Base-by-base conservation (phyloP, 2,329 filamentous ascomycete species). In the Penicillium sp. region DNA sequence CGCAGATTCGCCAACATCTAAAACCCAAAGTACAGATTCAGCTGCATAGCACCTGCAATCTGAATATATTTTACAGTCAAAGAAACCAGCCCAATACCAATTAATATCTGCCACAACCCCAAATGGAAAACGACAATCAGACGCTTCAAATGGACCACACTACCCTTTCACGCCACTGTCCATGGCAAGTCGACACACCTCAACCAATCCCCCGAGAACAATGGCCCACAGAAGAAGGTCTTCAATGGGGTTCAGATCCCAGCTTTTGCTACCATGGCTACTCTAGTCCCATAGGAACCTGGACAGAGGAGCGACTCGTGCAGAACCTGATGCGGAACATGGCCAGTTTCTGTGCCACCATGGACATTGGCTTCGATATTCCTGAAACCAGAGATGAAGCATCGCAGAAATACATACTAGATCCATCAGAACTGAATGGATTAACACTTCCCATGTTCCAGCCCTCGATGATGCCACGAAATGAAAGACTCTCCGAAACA, bases 241-340 rank as follows among this genome's bases (percentile, higher is more conserved):
- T 66, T 8, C 61, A 66, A 41, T 67, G 63, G 64, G 64, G 64
- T 15, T 65, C 64, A 1, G 64, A 67, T 43, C 64, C 64, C 6
- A 67, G 58, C 25, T 67, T 67, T 43, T 61, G 63, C 19, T 67
- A 60, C 31, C 64, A 67, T 37, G 63, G 64, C n/a, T 67, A 63
- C 25, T 65, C 64, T 2, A 53, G 52, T 8, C 64, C 64, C 2
- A 59, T 64, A 12, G 64, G 64, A 4, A 64, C 57, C 2, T 67
- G 64, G 64, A 67, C 64, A 25, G 64, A 67, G 50, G 61, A 67
- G 21, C 58, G 63, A 0, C 48, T 67, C 2, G 59, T 62, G 3
- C 58, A 57, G 23, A 64, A 65, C 29, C 40, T 65, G 35, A 62
- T 64, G 59, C 64, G 64, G 41, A 62, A 67, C 29, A 58, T 66